A percentile compares a stretch with the other conserved stretches of the same genome.
Evolutionary conservation across 257 asterid genomes (phyloP).

Genomic region (Solanum paucissectum): DNA sequence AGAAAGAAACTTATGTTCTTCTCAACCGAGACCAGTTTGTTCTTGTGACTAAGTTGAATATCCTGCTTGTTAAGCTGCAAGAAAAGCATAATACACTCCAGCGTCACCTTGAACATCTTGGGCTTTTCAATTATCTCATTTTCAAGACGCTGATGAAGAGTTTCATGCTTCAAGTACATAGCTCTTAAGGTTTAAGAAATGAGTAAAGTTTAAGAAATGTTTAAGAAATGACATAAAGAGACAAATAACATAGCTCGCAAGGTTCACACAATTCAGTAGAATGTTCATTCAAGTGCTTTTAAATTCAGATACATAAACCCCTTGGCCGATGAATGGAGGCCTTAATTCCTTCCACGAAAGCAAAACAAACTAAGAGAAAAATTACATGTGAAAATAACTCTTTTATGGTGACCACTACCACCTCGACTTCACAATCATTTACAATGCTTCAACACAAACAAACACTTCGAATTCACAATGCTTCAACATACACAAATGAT

Average conservation of each 20-base stretch:
- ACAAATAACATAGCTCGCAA: not conserved
- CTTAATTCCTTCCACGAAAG: not conserved
- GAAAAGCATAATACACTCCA: conserved; percentile 55
- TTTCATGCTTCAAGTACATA: not conserved
- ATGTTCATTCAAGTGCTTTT: not conserved
- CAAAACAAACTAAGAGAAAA: not conserved
- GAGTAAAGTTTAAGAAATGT: too few species aligned
- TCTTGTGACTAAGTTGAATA: conserved; percentile 46
- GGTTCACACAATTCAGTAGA: not conserved
- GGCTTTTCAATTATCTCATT: conserved; percentile 68
- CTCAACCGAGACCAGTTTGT: conserved; percentile 47
- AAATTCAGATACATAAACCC: not conserved
- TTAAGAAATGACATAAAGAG: not conserved
- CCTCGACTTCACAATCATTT: not conserved
- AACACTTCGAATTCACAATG: too few species aligned
- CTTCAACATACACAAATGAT: not conserved
- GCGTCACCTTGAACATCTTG: conserved; percentile 43
- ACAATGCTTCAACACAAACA: not conserved
- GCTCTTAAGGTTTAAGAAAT: too few species aligned
- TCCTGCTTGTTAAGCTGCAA: conserved; percentile 51
- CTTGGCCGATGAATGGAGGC: not conserved
- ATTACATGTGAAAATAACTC: not conserved
- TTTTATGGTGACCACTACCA: not conserved
- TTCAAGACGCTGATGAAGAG: conserved; percentile 59
- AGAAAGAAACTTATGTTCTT: conserved; percentile 61